Evolutionary conservation across 1,139 yeast genomes (phyloP), one percentile per base, ranked within the genome.

Genomic region (Pichia sp.): DNA sequence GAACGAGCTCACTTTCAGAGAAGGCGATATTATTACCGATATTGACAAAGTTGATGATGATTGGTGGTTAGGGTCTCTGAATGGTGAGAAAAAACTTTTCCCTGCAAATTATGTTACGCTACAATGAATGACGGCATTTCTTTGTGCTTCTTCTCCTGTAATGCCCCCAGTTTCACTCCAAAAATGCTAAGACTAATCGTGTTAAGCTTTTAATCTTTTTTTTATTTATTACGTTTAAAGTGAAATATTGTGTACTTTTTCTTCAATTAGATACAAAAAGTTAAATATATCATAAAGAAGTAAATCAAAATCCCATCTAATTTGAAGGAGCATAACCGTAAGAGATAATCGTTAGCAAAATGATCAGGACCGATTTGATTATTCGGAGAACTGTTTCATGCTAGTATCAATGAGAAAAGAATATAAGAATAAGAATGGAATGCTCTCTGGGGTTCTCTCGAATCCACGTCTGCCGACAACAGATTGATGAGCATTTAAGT

Each of bases 61-160:
- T 67, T 93, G 99, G 99, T 93, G 98, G 98, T 77, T 86, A 56
- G 99, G 99, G 50, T 84, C 84, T 63, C 73, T 82, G 57, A 72
- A 83, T 45, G 97, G 96, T 46, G 87, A 83, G 61, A 77, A 80
- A 60, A 95, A 95, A 55, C 76, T 93, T 55, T 91, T 93, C 84
- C 99, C 99, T 49, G 84, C 95, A 46, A 90, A 88, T 72, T 91
- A 87, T 67, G 98, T 93, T 50, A 68, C 75, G 24, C 66, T 83
- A 56, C 67, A 71, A 51, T 59, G 47, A 45, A 36, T 30, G 34
- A 27, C 17, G 14, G 17, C 41, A 17, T 38, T 17, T 38, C 5
- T 17, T n/a, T n/a, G 14, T 38, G 14, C 16, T 38, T 17, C 16
- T 6, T 38, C 7, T 38, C 41, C 17, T 38, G 29, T 27, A 27